Evolutionary conservation across 2,329 filamentous ascomycete genomes (phyloP).

Genomic region (Periconia macrospinosa): DNA sequence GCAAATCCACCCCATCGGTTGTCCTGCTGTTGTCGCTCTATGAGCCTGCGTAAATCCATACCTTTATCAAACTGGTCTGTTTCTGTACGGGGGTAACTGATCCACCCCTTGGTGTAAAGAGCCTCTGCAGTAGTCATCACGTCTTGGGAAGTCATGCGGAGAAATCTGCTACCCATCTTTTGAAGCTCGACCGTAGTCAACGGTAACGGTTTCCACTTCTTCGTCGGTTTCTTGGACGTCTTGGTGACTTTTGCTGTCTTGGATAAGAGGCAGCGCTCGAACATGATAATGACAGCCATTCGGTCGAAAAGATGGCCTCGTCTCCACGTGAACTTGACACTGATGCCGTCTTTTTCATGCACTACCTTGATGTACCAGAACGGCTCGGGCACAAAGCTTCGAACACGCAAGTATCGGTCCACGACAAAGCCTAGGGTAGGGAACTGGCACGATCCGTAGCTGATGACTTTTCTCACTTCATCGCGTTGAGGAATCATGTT

Average conservation of each 20-base stretch:
- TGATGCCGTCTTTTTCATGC: slow-evolving; percentile 74
- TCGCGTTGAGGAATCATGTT: slow-evolving; percentile 66
- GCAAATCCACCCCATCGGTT: slow-evolving; percentile 79
- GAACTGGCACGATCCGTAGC: slow-evolving; percentile 96
- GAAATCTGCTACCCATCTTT: slow-evolving; percentile 86
- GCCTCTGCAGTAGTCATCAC: slow-evolving; percentile 86
- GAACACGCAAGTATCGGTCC: slow-evolving; percentile 90
- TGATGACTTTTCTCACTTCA: slow-evolving; percentile 65
- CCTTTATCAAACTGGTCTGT: slow-evolving; percentile 92
- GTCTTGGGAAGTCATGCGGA: slow-evolving; percentile 86
- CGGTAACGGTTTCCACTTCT: slow-evolving; percentile 90
- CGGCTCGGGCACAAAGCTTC: slow-evolving; percentile 86
- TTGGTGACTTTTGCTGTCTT: slow-evolving; percentile 79
- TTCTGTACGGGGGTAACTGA: slow-evolving; percentile 96
- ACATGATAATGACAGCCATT: slow-evolving; percentile 76
- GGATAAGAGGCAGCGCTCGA: slow-evolving; percentile 79
- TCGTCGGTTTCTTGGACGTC: slow-evolving; percentile 87
- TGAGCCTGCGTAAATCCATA: slow-evolving; percentile 78
- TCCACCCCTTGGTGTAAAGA: slow-evolving; percentile 92
- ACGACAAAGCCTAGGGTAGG: slow-evolving; percentile 96
- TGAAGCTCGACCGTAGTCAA: slow-evolving; percentile 95
- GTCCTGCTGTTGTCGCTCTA: slow-evolving; percentile 82
- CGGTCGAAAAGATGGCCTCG: slow-evolving; percentile 86
- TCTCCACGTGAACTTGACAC: slow-evolving; percentile 82
- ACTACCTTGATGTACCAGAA: slow-evolving; percentile 93